A percentile compares a stretch with the other conserved stretches of the same genome.
phyloP scores from a whole-genome alignment of 1,139 yeast species.

The Magnusiomyces ingens region DNA sequence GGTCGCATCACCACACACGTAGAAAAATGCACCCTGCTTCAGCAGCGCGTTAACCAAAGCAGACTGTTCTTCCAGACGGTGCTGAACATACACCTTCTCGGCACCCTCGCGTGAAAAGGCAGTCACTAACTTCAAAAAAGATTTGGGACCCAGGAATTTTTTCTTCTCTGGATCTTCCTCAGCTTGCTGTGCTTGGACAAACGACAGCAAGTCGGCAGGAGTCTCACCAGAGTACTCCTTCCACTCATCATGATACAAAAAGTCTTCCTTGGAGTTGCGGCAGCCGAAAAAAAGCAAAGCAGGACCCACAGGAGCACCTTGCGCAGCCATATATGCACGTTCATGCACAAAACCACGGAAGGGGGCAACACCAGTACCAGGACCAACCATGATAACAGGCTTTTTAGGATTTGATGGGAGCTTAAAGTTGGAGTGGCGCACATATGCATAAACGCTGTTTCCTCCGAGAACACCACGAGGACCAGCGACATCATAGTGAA shows the following conservation, averaged over 20 bases:
- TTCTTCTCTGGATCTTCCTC: conserved; percentile 14
- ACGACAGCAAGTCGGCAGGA: conserved; percentile 47
- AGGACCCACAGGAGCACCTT: conserved; percentile 60
- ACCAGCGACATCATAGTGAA: conserved; percentile 66
- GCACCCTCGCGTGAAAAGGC: conserved; percentile 76
- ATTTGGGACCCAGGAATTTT: conserved; percentile 13
- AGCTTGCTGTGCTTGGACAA: conserved; percentile 40
- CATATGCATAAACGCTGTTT: conserved; percentile 67
- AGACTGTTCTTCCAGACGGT: conserved; percentile 56
- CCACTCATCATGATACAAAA: conserved; percentile 85
- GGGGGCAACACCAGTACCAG: conserved; percentile 85
- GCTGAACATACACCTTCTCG: conserved; percentile 83
- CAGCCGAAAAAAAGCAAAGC: conserved; percentile 80
- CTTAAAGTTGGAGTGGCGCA: conserved; percentile 91
- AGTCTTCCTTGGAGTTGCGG: conserved; percentile 68
- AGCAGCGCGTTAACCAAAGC: conserved; percentile 51
- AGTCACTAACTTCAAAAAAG: conserved; percentile 47
- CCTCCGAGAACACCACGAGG: conserved; percentile 48
- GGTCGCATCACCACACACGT: conserved; percentile 96
- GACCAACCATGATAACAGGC: conserved; percentile 91
- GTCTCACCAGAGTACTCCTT: conserved; percentile 33
- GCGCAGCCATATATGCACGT: conserved; percentile 51
- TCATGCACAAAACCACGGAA: conserved; percentile 91
- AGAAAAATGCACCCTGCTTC: conserved; percentile 73
- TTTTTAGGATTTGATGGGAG: conserved; percentile 79